Conservation (phyloP, 2,329 filamentous ascomycete genomes). For the Xylariaceae sp. region DNA sequence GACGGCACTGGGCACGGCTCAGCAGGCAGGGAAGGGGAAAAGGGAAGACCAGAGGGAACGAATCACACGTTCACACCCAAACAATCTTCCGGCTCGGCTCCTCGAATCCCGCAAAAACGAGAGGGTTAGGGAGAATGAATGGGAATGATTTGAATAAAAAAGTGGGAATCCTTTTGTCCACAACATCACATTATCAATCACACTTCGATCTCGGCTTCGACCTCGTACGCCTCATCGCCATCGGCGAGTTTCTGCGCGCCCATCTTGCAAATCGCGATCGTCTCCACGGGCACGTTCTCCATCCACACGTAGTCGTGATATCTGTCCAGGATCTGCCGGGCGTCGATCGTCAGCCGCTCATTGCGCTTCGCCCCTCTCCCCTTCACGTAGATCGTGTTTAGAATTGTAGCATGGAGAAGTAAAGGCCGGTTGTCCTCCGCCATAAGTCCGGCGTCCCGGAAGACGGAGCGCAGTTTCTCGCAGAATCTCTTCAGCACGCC, state of each 20-base stretch:
- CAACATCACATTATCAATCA: neutral
- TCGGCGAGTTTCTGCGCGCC: slow-evolving; percentile 64
- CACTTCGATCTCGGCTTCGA: slow-evolving; percentile 42
- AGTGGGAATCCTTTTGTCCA: no score
- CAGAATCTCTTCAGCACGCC: slow-evolving; percentile 53
- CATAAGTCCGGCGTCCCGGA: slow-evolving; percentile 53
- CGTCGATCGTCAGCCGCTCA: slow-evolving; percentile 48
- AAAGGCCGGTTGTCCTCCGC: slow-evolving; percentile 56
- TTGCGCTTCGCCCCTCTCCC: slow-evolving; percentile 28
- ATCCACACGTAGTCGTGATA: slow-evolving; percentile 69
- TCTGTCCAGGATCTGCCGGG: slow-evolving; percentile 48
- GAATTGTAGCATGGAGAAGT: slow-evolving; percentile 74
- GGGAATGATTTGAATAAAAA: no score
- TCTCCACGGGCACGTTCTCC: slow-evolving; percentile 59
- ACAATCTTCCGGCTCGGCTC: no score
- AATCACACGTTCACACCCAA: no score
- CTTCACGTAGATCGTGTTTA: slow-evolving; percentile 78
- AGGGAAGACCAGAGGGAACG: no score
- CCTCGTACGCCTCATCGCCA: slow-evolving; percentile 50
- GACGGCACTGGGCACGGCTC: no score
- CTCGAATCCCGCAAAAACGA: neutral
- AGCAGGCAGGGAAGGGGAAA: no score
- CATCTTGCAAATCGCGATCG: slow-evolving; percentile 79
- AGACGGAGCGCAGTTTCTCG: slow-evolving; percentile 47
- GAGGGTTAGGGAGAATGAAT: no score